Conservation (phyloP, 352 stramenopile species). For the Pythium dissotocum region DNA sequence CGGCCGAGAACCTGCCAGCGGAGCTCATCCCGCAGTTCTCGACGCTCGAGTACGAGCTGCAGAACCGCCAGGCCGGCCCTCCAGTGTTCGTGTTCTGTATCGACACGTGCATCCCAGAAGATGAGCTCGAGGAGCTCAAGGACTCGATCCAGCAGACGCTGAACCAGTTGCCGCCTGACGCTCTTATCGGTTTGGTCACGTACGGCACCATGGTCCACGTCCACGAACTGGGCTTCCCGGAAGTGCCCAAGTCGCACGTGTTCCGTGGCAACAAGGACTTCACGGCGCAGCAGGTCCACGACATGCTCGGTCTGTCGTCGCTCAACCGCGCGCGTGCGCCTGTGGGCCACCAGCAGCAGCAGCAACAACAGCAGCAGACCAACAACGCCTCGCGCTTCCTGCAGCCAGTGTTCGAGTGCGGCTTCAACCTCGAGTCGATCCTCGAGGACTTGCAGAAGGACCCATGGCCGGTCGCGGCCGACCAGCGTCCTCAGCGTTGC, state of each 20-base stretch:
- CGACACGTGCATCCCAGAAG: conserved; percentile 96
- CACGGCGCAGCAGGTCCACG: conserved; percentile 92
- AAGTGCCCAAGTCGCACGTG: conserved; percentile 97
- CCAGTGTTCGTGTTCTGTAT: conserved; percentile 98
- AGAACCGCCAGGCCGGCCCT: conserved; percentile 90
- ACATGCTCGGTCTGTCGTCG: conserved; percentile 93
- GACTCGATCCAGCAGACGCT: conserved; percentile 98
- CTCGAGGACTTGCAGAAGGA: conserved; percentile 98
- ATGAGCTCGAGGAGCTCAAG: conserved; percentile 97
- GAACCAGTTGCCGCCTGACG: conserved; percentile 97
- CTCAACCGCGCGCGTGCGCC: conserved; percentile 55
- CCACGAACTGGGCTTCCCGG: conserved; percentile 97
- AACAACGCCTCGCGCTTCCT: conserved; percentile 94
- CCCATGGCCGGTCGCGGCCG: conserved; percentile 96
- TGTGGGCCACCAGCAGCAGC: conserved; percentile 41
- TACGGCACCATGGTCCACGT: conserved; percentile 99
- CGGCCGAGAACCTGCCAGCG: conserved; percentile 97
- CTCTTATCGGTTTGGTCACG: conserved; percentile 97
- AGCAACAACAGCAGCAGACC: conserved; percentile 75
- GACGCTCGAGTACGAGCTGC: conserved; percentile 99
- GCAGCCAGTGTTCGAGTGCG: conserved; percentile 95
- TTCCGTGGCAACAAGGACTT: conserved; percentile 99
- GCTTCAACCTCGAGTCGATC: conserved; percentile 97
- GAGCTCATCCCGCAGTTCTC: conserved; percentile 99
- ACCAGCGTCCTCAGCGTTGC: conserved; percentile 95